Base-by-base conservation (phyloP, 345 rosid species). In the Eucalyptus lansdowneana region DNA sequence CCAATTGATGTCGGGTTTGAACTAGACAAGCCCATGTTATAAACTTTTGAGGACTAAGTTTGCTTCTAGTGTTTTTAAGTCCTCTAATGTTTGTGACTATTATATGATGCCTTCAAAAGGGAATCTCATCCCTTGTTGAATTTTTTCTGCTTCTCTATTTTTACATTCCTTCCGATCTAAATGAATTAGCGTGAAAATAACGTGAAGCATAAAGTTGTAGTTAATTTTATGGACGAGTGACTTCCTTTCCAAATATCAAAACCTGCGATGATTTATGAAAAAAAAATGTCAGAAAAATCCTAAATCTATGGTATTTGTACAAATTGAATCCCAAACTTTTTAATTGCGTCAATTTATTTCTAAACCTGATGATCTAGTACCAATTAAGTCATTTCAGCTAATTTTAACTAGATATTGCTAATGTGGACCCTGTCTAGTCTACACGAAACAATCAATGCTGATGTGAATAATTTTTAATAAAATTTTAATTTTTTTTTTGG, bases 361-460 rank as follows among this genome's bases (percentile, higher is more conserved):
- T 53, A 19, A 53, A 53, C 9, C 9, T 1, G 19, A 53, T 19
- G 4, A 19, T 19, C 2, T 53, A 53, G 24, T 53, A 8, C 4
- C 24, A 53, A 53, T 53, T 53, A 0, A 19, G 4, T 53, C 5
- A 17, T 53, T 53, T 53, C 0, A 53, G 58, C 2, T 53, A 53
- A 17, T 53, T 53, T 53, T 53, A 53, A 19, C 8, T 8, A 17
- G 24, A 53, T 17, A 50, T 45, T 45, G 49, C 49, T 45, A 45
- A 9, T 1, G 3, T 45, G 49, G 49, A 45, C 49, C 49, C 4
- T 1, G 11, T 45, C 4, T 1, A 45, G 0, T 45, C 1, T 45
- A 45, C 11, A 45, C 1, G 1, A 3, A 45, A 45, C 4, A 1
- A 45, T 45, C 11, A 3, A 10, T 3, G 4, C 11, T 9, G 4